Evolutionary conservation across 2,329 filamentous ascomycete species (phyloP).

Genomic region (Alternaria dauci): DNA sequence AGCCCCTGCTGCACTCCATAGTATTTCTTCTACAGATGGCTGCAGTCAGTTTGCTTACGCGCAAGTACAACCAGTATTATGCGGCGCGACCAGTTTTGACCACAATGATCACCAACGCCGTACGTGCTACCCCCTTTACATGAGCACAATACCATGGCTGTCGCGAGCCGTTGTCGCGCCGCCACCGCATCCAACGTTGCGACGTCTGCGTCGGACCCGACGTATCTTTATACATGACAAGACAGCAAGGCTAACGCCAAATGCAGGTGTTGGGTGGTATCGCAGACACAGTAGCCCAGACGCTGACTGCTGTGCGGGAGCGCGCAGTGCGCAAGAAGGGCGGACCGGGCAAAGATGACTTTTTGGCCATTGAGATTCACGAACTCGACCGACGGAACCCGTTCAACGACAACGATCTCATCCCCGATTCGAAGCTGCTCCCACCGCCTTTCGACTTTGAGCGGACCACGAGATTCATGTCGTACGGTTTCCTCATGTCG

Average conservation of each 20-base stretch:
- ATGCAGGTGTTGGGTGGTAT: slow-evolving; percentile 79
- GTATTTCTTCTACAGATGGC: slow-evolving; percentile 90
- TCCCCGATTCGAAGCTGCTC: slow-evolving; percentile 67
- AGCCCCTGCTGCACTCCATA: slow-evolving; percentile 88
- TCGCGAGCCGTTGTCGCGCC: slow-evolving; percentile 1
- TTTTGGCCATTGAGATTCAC: slow-evolving; percentile 85
- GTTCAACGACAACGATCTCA: slow-evolving; percentile 69
- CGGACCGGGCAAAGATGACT: slow-evolving; percentile 70
- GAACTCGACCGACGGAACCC: slow-evolving; percentile 85
- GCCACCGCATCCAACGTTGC: not conserved
- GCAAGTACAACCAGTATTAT: slow-evolving; percentile 95
- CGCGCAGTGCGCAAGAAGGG: slow-evolving; percentile 73
- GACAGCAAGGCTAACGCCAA: slow-evolving; percentile 17
- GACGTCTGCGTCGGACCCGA: not conserved
- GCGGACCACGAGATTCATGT: slow-evolving; percentile 92
- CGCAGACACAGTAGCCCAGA: slow-evolving; percentile 94
- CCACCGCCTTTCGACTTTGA: slow-evolving; percentile 95
- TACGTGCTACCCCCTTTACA: slow-evolving; percentile 55
- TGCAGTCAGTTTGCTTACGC: slow-evolving; percentile 79
- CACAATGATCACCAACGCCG: slow-evolving; percentile 98
- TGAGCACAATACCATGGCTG: not conserved
- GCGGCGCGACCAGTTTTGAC: slow-evolving; percentile 90
- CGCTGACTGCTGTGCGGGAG: slow-evolving; percentile 82
- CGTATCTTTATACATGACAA: not conserved
- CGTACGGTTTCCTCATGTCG: slow-evolving; percentile 95